phyloP scores from a whole-genome alignment of 305 asterid genomes.

The Coffea humblotiana region DNA sequence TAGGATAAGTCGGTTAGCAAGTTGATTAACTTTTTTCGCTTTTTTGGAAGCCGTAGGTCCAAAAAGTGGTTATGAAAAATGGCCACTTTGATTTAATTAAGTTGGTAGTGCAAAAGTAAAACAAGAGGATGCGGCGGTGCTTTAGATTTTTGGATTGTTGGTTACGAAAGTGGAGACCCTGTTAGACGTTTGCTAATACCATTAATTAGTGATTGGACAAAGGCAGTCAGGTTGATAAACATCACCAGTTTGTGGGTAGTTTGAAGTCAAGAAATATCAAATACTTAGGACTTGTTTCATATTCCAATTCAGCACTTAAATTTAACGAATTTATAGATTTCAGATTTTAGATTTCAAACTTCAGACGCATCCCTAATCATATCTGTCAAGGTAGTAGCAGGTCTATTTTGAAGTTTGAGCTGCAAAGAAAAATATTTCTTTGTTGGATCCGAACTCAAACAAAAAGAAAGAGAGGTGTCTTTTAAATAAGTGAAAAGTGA shows the following conservation, averaged over 20 bases:
- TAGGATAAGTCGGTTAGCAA: conserved; percentile 7
- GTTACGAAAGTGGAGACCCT: neutral
- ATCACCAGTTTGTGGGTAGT: neutral
- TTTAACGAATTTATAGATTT: too few relatives aligned
- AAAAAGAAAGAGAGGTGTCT: neutral
- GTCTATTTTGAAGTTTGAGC: too few relatives aligned
- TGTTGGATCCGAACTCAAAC: neutral
- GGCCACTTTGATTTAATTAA: neutral
- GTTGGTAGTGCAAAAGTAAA: neutral
- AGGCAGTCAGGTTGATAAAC: neutral
- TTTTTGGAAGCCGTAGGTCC: neutral
- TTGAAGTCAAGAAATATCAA: neutral
- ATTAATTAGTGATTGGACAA: too few relatives aligned
- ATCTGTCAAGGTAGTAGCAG: neutral
- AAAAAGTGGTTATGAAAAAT: neutral
- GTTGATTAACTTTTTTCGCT: neutral
- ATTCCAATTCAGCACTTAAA: too few relatives aligned
- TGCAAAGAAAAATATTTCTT: neutral
- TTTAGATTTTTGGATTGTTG: neutral
- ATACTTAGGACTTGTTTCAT: too few relatives aligned
- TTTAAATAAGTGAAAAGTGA: neutral
- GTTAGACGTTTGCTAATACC: too few relatives aligned
- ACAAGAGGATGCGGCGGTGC: conserved; percentile 8
- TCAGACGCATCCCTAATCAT: too few relatives aligned
- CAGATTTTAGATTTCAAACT: too few relatives aligned